Evolutionary conservation across 2,329 filamentous ascomycete species (phyloP), one percentile per base, ranked within the genome.

Genomic region (Phoma sp.): DNA sequence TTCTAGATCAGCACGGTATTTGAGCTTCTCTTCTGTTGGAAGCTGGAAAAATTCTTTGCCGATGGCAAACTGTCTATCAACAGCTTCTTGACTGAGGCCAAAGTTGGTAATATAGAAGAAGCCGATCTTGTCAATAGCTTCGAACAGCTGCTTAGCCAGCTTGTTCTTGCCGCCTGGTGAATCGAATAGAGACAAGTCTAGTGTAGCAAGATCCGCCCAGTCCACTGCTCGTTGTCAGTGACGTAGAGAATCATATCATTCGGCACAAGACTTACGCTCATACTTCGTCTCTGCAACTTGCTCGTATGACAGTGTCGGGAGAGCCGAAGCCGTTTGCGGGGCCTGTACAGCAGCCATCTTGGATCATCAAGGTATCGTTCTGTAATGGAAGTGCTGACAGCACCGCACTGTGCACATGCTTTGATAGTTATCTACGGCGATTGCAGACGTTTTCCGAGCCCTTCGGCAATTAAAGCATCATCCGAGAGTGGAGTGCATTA

Each of bases 81-180:
- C 56, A 36, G 27, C 47, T 36, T 61, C 58, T 33, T 61, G 58
- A n/a, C 41, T 45, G 4, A 63, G 47, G 18, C 56, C 54, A n/a
- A 61, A 61, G 44, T 61, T 61, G 40, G 25, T 54, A 24, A 63
- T 57, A 35, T 61, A 61, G 42, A 63, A 63, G 46, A 63, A 63
- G 9, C 60, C 60, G 13, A 48, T 58, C 11, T 38, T 36, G 2
- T 47, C 29, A 8, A 83, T 80, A 2, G 83, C 83, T 43, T 85
- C 80, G 24, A 80, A 77, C 0, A 87, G 73, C 54, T 85, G 80
- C 36, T 78, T 75, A 1, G 82, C 82, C 0, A 86, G 73, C 32
- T 74, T 75, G 45, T 83, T 70, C 60, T 84, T 85, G 3, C 82
- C 83, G 2, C 78, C 80, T 0, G 82, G 81, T 14, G 79, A 70